Evolutionary conservation across 306 rosid species (phyloP), one percentile per base, ranked within the genome.

Genomic region (Mucuna pruriens): DNA sequence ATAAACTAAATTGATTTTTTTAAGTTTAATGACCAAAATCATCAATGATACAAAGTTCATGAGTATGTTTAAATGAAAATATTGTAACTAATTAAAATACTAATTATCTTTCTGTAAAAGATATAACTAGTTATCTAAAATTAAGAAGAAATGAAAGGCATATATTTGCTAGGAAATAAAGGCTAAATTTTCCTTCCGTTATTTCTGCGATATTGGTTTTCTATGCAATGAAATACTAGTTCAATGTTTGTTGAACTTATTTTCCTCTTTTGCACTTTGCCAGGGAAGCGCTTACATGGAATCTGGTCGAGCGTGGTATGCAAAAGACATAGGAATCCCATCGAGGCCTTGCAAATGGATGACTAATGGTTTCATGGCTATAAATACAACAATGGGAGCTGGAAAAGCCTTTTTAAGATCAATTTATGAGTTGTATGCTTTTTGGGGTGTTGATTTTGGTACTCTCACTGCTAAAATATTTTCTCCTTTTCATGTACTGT

Each of bases 361-460:
- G 98, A 34, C 12, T 12, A 60, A 91, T 12, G 89, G 97, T 81
- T 94, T 94, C 85, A 94, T 94, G 95, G 88, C 89, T 39, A 84
- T 94, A 38, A 84, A 94, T 71, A 40, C 80, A 64, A 19, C 72
- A 22, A 68, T 77, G 38, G 94, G 88, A 67, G 98, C 98, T 64
- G 95, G 92, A 84, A 89, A 83, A 68, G 93, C 97, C 80, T 94
- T 90, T 61, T 84, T 94, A 79, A 88, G 85, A 71, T 94, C 98
- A 33, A 88, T 94, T 15, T 90, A 91, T 87, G 42, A 40, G 52
- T 84, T 90, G 33, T 91, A 86, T 86, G 91, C 90, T 48, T 90
- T 86, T 7, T 94, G 97, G 98, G 95, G 92, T 57, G 90, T 94
- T 85, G 97, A 91, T 84, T 94, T 90, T 81, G 97, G 97, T 94